Evolutionary conservation across 192 early-diverging fungal genomes (phyloP).

Genomic region (Umbelopsis sp.): DNA sequence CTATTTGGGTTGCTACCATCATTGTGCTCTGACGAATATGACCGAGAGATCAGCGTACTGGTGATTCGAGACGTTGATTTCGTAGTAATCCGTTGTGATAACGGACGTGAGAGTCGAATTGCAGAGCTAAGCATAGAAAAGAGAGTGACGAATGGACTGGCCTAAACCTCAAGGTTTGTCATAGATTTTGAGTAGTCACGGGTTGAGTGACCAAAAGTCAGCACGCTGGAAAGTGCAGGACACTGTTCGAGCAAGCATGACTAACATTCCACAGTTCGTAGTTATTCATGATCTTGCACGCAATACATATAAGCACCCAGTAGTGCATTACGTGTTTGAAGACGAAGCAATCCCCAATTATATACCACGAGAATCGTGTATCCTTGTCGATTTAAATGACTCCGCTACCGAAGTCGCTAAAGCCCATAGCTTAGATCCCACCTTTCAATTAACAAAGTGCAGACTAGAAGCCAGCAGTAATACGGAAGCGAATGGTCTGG

Average conservation of each 20-base stretch:
- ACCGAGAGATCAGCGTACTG: neutral
- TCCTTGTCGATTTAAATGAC: conserved; percentile 41
- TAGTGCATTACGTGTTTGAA: conserved; percentile 51
- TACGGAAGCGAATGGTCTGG: neutral
- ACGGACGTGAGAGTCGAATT: conserved; percentile 11
- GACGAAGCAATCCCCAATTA: conserved; percentile 39
- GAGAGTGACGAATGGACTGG: neutral
- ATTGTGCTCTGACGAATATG: conserved; percentile 12
- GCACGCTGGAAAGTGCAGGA: neutral
- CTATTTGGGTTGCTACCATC: conserved; percentile 8
- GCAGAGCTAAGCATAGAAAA: conserved; percentile 10
- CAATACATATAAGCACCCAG: conserved; percentile 43
- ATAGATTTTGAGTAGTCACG: no score
- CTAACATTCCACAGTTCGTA: conserved; percentile 47
- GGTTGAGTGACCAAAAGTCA: no score
- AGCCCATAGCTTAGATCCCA: conserved; percentile 43
- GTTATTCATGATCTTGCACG: conserved; percentile 46
- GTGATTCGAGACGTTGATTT: neutral
- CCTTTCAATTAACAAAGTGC: conserved; percentile 45
- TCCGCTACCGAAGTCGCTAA: conserved; percentile 27
- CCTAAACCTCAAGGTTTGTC: no score
- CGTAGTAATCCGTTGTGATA: neutral
- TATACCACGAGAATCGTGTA: conserved; percentile 38
- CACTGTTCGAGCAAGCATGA: neutral
- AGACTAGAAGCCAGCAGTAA: conserved; percentile 29